Conservation (phyloP, 805 yeast species). For the Scheffersomyces stipitis region DNA sequence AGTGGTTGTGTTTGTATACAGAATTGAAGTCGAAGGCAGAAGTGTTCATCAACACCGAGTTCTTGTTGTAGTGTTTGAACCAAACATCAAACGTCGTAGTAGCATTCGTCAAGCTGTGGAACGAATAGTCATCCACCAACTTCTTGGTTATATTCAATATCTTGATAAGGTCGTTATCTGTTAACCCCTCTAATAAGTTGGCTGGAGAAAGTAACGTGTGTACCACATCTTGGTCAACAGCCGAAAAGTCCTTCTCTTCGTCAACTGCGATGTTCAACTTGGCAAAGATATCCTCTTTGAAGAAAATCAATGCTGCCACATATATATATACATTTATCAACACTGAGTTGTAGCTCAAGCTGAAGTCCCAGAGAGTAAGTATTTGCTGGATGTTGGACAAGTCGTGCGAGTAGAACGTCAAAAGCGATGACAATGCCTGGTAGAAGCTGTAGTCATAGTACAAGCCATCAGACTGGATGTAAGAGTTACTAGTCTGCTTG, state of each 20-base stretch:
- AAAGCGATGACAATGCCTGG: slow-evolving; percentile 72
- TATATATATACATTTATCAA: slow-evolving; percentile 59
- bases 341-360: slow-evolving; percentile 58
- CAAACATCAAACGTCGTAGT: slow-evolving; percentile 26
- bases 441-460: slow-evolving; percentile 35
- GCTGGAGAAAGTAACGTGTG: slow-evolving; percentile 37
- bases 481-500: slow-evolving; percentile 37
- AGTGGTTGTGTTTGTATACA: slow-evolving; percentile 5
- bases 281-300: slow-evolving; percentile 44
- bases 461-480: slow-evolving; percentile 21
- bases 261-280: slow-evolving; percentile 13
- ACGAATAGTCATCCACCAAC: slow-evolving; percentile 24
- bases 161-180: slow-evolving; percentile 26
- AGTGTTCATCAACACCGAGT: slow-evolving; percentile 36
- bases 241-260: slow-evolving; percentile 6
- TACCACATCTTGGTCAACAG: slow-evolving; percentile 32
- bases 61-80: slow-evolving; percentile 33
- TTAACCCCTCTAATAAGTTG: slow-evolving; percentile 23
- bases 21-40: slow-evolving; percentile 17
- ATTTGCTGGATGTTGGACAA: slow-evolving; percentile 48
- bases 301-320: slow-evolving; percentile 49
- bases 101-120: slow-evolving; percentile 18
- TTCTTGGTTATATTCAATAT: slow-evolving; percentile 26
- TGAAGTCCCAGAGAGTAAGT: slow-evolving; percentile 65
- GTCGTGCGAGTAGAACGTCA: slow-evolving; percentile 81